Conservation (phyloP, 768 basidiomycete genomes). For the Lactarius hengduanensis region DNA sequence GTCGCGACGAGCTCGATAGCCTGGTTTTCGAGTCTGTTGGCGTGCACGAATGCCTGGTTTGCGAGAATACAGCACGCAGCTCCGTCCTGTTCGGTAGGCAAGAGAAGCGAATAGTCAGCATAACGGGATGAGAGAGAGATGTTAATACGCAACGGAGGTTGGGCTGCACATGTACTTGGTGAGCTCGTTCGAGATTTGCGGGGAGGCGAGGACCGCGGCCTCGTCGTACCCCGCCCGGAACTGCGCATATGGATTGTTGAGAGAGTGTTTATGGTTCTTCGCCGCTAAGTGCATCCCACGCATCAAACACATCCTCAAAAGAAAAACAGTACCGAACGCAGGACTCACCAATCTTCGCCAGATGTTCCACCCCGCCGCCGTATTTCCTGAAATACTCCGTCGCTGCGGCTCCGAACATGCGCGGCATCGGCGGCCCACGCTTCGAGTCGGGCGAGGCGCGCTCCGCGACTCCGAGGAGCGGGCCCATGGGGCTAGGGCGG, state of each 20-base stretch:
- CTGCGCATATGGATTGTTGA: constrained; percentile 85
- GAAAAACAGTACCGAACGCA: not conserved
- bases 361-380: constrained; percentile 61
- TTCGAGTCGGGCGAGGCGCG: constrained; percentile 60
- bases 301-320: no score
- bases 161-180: constrained; percentile 89
- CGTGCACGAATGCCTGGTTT: constrained; percentile 74
- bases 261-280: constrained; percentile 81
- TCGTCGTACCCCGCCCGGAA: constrained; percentile 77
- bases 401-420: constrained; percentile 70
- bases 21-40: constrained; percentile 75
- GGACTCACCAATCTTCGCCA: constrained; percentile 71
- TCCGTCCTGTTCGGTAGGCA: constrained; percentile 49
- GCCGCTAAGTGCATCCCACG: constrained; percentile 46
- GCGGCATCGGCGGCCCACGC: constrained; percentile 64
- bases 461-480: constrained; percentile 47
- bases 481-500: constrained; percentile 45
- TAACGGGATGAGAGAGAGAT: no score
- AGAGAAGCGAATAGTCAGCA: not conserved
- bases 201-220: constrained; percentile 66
- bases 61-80: constrained; percentile 76
- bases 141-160: constrained; percentile 46
- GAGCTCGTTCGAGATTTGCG: constrained; percentile 67
- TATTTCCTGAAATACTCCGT: constrained; percentile 77
- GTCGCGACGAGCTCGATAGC: constrained; percentile 79